Percentiles rank a stretch among this genome's conserved stretches.
Evolutionary conservation across 192 early-diverging fungal species (phyloP).

Genomic region (Chytriomyces sp.): DNA sequence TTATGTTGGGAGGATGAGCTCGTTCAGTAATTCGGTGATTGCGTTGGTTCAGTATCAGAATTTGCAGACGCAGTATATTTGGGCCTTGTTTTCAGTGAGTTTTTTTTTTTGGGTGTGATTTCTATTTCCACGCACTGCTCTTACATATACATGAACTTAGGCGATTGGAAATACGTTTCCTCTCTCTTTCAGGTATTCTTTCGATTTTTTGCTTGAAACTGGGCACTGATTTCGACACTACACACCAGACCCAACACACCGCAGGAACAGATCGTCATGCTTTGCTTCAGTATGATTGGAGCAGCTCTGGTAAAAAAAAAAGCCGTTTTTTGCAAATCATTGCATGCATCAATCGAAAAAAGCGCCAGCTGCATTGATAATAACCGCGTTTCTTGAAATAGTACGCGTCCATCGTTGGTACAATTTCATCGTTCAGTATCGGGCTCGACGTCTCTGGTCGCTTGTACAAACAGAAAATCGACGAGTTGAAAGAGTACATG

Average conservation of each 20-base stretch:
- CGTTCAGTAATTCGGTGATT: constrained; percentile 34
- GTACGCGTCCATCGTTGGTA: constrained; percentile 53
- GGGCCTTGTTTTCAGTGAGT: constrained; percentile 30
- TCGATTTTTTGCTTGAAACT: background rate
- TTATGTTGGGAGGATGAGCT: constrained; percentile 32
- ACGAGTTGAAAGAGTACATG: constrained; percentile 47
- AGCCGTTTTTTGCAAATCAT: background rate
- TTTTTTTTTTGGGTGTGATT: constrained; percentile 13
- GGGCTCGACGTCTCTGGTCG: constrained; percentile 54
- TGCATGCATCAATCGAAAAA: constrained; percentile 13
- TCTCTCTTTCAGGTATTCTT: constrained; percentile 31
- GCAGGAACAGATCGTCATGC: constrained; percentile 39
- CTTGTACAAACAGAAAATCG: constrained; percentile 40
- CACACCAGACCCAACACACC: constrained; percentile 31
- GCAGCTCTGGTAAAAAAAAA: constrained; percentile 33
- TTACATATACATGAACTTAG: background rate
- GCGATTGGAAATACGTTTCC: constrained; percentile 45
- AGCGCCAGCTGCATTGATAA: background rate
- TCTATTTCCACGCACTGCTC: background rate
- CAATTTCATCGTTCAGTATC: constrained; percentile 54
- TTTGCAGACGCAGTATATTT: constrained; percentile 46
- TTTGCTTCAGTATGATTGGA: constrained; percentile 40
- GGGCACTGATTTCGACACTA: background rate
- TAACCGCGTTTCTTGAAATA: background rate
- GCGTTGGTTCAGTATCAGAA: constrained; percentile 25